These are phyloP conservation scores for Psilocybe cubensis DNA, from an alignment of 768 basidiomycete genomes.

Conservation along the genomic window DNA sequence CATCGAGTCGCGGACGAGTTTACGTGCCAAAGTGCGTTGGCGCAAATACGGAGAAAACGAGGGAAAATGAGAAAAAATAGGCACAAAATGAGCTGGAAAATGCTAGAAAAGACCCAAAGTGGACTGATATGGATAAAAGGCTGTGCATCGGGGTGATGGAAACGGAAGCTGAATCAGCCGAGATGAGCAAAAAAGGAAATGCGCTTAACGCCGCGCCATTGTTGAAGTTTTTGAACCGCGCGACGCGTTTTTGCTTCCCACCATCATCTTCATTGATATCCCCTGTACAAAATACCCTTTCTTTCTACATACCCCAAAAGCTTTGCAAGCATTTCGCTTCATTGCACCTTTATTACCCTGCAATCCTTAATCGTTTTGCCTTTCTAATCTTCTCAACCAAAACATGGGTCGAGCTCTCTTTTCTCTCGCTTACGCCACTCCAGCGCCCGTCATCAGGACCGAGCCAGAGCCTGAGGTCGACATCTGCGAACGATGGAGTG, in stretches of 20 bases:
- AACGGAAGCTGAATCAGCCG: constrained; percentile 22
- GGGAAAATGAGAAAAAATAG: no score
- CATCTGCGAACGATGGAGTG: constrained; percentile 62
- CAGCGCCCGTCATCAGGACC: constrained; percentile 43
- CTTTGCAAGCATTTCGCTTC: constrained; percentile 16
- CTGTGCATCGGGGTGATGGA: constrained; percentile 10
- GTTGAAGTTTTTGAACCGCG: constrained; percentile 18
- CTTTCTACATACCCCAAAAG: constrained; percentile 29
- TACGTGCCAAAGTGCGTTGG: no score
- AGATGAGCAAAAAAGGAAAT: constrained; percentile 20
- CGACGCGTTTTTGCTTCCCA: constrained; percentile 30
- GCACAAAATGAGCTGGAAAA: no score
- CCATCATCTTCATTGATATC: constrained; percentile 26
- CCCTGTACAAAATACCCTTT: constrained; percentile 32
- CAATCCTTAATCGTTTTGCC: constrained; percentile 24
- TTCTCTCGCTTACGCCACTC: constrained; percentile 49
- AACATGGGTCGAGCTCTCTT: constrained; percentile 66
- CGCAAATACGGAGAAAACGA: no score
- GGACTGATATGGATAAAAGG: neutral
- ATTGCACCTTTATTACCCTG: constrained; percentile 16
- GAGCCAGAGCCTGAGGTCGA: constrained; percentile 43
- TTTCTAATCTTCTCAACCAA: constrained; percentile 18
- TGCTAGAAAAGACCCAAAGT: neutral
- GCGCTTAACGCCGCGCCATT: constrained; percentile 22
- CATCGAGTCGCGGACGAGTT: no score